Percentiles rank a stretch among this genome's conserved stretches.
Conservation (phyloP, 2,329 filamentous ascomycete genomes). For the Periconia digitata region DNA sequence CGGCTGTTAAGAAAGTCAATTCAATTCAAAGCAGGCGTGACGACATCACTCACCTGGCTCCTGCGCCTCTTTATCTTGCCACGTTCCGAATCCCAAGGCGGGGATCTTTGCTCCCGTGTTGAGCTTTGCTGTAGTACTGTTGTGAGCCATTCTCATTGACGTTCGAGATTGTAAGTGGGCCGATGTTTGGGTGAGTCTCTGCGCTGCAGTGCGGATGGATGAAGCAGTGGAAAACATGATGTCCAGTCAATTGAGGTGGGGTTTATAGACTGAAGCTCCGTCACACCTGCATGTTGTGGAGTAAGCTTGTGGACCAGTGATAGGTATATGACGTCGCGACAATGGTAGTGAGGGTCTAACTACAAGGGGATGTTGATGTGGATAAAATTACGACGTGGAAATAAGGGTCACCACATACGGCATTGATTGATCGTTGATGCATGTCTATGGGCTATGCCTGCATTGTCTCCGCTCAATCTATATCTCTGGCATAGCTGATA, state of each 20-base stretch:
- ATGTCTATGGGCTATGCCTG: too few species aligned
- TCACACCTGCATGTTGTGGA: neutral
- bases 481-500: too few species aligned
- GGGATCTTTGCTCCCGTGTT: conserved; percentile 76
- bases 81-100: conserved; percentile 62
- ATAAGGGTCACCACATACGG: neutral
- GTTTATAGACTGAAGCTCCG: neutral
- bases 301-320: too few species aligned
- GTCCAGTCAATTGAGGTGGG: neutral
- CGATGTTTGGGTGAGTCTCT: conserved; percentile 11
- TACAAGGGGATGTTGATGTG: neutral
- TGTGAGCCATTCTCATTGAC: conserved; percentile 26
- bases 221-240: conserved; percentile 9
- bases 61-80: conserved; percentile 34
- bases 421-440: neutral
- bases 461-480: too few species aligned
- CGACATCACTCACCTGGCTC: conserved; percentile 14
- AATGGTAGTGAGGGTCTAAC: neutral
- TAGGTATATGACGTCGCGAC: neutral
- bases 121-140: conserved; percentile 50
- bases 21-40: neutral
- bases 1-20: conserved; percentile 27
- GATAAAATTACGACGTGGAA: neutral
- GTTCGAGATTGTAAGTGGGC: conserved; percentile 6
- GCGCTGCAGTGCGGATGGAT: conserved; percentile 8